phyloP scores from a whole-genome alignment of 768 basidiomycete species.

The Saitozyma sp. region DNA sequence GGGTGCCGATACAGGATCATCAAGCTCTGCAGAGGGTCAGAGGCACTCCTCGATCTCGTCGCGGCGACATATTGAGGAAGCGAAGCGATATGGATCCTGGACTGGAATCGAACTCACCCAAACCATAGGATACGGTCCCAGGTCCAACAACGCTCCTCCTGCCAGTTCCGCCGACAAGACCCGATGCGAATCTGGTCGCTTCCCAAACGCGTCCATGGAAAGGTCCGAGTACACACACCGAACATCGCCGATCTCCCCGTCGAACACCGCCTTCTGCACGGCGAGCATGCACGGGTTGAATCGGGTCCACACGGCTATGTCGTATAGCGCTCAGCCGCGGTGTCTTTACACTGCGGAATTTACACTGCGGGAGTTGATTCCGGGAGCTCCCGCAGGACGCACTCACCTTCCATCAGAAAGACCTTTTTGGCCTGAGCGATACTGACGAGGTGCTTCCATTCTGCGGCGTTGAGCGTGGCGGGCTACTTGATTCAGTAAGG shows the following conservation, averaged over 20 bases:
- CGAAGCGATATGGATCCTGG: too few relatives aligned
- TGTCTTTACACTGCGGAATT: not conserved
- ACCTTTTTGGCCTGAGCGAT: conserved; percentile 48
- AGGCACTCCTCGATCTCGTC: not conserved
- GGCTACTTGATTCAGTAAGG: too few relatives aligned
- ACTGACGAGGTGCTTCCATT: conserved; percentile 40
- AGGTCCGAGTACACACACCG: conserved; percentile 42
- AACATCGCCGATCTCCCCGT: conserved; percentile 46
- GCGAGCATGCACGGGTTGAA: conserved; percentile 49
- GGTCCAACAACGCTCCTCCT: conserved; percentile 51
- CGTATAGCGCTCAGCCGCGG: conserved; percentile 1
- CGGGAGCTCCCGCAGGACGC: not conserved
- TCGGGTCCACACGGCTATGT: conserved; percentile 48
- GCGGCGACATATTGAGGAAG: not conserved
- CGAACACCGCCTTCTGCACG: conserved; percentile 43
- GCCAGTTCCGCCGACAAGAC: conserved; percentile 46
- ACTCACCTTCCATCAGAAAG: conserved; percentile 52
- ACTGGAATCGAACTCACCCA: conserved; percentile 17
- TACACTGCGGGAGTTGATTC: too few relatives aligned
- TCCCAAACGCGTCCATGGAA: conserved; percentile 37
- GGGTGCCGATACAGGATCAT: conserved; percentile 46
- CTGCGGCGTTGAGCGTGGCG: conserved; percentile 46
- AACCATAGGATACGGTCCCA: conserved; percentile 44
- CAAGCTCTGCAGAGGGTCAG: conserved; percentile 13
- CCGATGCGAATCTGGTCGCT: conserved; percentile 37